A percentile compares a stretch with the other conserved stretches of the same genome.
phyloP scores from a whole-genome alignment of 2,329 filamentous ascomycete species.

The Ophiostoma tasmaniense region DNA sequence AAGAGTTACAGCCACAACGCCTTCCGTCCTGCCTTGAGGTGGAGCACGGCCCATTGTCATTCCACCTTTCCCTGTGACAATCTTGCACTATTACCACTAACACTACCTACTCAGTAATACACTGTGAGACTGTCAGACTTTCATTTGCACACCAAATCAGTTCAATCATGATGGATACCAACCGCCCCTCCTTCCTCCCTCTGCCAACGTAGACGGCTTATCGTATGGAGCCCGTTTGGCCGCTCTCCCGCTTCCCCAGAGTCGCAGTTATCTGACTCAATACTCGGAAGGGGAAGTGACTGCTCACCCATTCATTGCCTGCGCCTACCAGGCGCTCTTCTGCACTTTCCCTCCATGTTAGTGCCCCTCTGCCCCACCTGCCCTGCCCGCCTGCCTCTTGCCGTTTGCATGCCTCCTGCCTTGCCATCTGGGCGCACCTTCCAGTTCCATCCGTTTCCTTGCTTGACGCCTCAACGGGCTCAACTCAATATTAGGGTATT shows the following conservation, averaged over 20 bases:
- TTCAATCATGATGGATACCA: background rate
- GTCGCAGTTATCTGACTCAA: background rate
- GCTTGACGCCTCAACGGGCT: background rate
- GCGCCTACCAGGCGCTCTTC: background rate
- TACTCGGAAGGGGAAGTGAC: background rate
- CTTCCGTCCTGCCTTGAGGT: background rate
- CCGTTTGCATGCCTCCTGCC: constrained; percentile 5
- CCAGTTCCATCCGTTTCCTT: background rate
- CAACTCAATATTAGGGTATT: background rate
- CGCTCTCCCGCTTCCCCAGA: background rate
- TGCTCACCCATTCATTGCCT: no score
- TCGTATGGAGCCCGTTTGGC: background rate
- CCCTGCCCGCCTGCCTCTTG: background rate
- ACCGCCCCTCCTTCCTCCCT: background rate
- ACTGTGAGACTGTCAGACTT: no score
- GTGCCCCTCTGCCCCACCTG: constrained; percentile 7
- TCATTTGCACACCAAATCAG: no score
- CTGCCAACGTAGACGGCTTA: background rate
- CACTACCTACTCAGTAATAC: no score
- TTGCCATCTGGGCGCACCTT: constrained; percentile 9
- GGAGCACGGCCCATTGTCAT: background rate
- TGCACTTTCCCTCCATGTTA: background rate
- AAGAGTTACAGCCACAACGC: background rate
- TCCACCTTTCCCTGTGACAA: background rate
- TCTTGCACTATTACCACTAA: background rate